Percentiles rank a stretch among this genome's conserved stretches.
These are phyloP conservation scores for Parmelia sp. DNA, from an alignment of 495 filamentous ascomycete genomes.

Conservation along the genomic window DNA sequence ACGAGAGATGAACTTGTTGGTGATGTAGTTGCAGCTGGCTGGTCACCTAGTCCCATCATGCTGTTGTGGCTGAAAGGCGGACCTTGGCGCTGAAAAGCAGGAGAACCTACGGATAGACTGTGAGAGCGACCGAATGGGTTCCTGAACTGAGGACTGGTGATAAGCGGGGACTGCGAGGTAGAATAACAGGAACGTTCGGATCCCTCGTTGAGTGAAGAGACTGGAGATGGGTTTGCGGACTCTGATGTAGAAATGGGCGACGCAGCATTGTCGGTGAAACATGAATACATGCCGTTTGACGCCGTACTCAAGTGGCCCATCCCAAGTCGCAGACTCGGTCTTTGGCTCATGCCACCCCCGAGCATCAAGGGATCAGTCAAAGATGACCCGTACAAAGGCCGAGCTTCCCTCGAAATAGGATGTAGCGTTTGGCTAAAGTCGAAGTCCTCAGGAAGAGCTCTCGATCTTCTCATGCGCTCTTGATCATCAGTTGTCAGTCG, in stretches of 20 bases:
- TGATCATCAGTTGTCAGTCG: conserved; percentile 87
- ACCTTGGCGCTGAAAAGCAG: conserved; percentile 4
- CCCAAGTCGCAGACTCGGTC: conserved; percentile 3
- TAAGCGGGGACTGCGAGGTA: background rate
- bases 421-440: conserved; percentile 15
- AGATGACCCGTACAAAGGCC: background rate
- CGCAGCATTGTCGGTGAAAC: background rate
- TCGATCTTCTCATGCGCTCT: conserved; percentile 38
- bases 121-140: conserved; percentile 4
- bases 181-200: conserved; percentile 7
- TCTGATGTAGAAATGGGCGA: background rate
- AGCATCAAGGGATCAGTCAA: conserved; percentile 1
- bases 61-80: background rate
- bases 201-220: conserved; percentile 11
- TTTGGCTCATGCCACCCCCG: conserved; percentile 1
- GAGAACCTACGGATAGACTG: conserved; percentile 5
- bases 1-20: background rate
- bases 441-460: conserved; percentile 14
- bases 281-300: background rate
- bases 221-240: conserved; percentile 6
- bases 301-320: background rate
- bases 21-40: background rate
- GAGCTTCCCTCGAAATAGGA: conserved; percentile 1
- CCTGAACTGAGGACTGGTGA: background rate
- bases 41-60: background rate